phyloP scores from a whole-genome alignment of 208 protist species.

The Leishmania mexicana region DNA sequence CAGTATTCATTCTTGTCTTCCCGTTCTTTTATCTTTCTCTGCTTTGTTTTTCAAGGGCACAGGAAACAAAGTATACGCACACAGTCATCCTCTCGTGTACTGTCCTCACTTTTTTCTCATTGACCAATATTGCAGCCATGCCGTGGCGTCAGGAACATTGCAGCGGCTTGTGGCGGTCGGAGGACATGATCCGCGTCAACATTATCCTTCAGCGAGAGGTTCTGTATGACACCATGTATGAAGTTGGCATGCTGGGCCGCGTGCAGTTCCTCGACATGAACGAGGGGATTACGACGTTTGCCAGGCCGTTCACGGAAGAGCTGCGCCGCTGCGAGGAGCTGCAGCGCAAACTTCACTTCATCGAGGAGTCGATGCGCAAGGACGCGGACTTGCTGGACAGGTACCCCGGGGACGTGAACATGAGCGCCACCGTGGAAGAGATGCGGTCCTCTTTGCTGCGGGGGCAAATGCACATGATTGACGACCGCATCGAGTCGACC shows the following conservation, averaged over 20 bases:
- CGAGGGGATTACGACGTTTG: slow-evolving; percentile 91
- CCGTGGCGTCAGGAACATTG: slow-evolving; percentile 70
- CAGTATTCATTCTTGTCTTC: background rate
- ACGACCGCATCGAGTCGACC: slow-evolving; percentile 54
- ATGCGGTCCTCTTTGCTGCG: slow-evolving; percentile 85
- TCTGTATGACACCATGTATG: slow-evolving; percentile 95
- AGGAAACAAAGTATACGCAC: background rate
- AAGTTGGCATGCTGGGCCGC: slow-evolving; percentile 95
- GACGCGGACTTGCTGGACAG: slow-evolving; percentile 87
- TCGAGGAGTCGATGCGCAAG: slow-evolving; percentile 76
- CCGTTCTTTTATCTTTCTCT: background rate
- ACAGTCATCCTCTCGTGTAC: background rate
- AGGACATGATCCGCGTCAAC: slow-evolving; percentile 97
- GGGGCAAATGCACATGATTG: slow-evolving; percentile 87
- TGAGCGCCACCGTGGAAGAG: slow-evolving; percentile 43
- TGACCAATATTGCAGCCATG: background rate
- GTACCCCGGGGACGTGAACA: slow-evolving; percentile 50
- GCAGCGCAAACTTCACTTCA: slow-evolving; percentile 95
- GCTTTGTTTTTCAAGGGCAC: background rate
- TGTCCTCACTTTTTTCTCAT: background rate
- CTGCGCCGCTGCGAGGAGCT: slow-evolving; percentile 98
- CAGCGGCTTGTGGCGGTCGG: slow-evolving; percentile 94
- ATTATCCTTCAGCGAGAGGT: slow-evolving; percentile 97
- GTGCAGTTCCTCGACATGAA: slow-evolving; percentile 98
- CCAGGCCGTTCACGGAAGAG: slow-evolving; percentile 96